phyloP scores from a whole-genome alignment of 169 alveolate species.

The Sarcocystis neurona region DNA sequence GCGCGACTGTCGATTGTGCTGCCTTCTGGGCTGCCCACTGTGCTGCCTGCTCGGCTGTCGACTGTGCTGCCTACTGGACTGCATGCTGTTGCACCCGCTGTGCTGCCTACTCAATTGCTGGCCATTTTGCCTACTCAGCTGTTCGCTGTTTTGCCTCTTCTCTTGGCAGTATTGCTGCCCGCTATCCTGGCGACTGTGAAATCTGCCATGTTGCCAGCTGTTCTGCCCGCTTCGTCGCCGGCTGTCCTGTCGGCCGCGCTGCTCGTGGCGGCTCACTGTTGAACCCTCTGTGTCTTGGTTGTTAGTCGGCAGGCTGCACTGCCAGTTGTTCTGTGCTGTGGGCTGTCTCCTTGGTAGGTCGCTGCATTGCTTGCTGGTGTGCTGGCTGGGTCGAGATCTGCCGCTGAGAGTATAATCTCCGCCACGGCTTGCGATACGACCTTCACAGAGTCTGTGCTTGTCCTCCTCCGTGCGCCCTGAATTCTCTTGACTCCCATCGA shows the following conservation, averaged over 20 bases:
- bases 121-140: not conserved
- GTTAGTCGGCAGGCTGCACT: not conserved
- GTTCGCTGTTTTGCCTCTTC: not conserved
- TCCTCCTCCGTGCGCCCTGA: too few relatives aligned
- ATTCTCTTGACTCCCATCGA: too few relatives aligned
- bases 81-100: not conserved
- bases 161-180: not conserved
- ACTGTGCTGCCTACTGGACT: not conserved
- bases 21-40: not conserved
- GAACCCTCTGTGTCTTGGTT: not conserved
- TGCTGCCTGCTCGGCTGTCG: not conserved
- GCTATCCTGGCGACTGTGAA: constrained; percentile 11
- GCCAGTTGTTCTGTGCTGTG: not conserved
- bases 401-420: too few relatives aligned
- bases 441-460: too few relatives aligned
- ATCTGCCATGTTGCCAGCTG: not conserved
- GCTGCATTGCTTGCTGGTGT: too few relatives aligned
- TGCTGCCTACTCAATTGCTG: not conserved
- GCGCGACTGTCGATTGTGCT: not conserved
- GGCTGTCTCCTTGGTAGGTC: too few relatives aligned
- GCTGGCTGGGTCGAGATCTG: too few relatives aligned
- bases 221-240: too few relatives aligned
- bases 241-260: too few relatives aligned
- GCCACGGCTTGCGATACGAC: too few relatives aligned
- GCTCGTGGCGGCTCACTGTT: too few relatives aligned